Base-by-base conservation (phyloP, 495 filamentous ascomycete species). In the Opeltia flavorubescens region DNA sequence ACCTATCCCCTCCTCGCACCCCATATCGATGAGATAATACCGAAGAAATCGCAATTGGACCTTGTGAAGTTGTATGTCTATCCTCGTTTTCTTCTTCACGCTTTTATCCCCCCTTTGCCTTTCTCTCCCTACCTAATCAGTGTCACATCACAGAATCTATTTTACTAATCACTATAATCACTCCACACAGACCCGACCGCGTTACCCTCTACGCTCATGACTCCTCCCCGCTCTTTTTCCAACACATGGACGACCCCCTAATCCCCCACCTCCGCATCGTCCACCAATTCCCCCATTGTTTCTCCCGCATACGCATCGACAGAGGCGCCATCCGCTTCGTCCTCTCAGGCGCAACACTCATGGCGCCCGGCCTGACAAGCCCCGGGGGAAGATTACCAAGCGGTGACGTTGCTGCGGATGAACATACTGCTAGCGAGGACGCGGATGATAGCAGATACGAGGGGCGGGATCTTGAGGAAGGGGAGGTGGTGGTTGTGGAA, bases 281-380 rank as follows among this genome's bases (percentile, higher is more conserved):
- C 24, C 86, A 89, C 64, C 66, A 74, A 44, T 72, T 66, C 51
- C 71, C 71, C 1, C 51, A 61, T 43, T 68, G 65, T 30, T 54
- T 74, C 29, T 63, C 67, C 5, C 69, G 62, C n/a, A 63, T 75
- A 48, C 68, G 70, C 27, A 88, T 94, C 57, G 89, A 96, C 63
- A 80, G 91, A 42, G 91, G 91, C 44, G 91, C 93, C 0, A 95
- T 96, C 62, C 86, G 93, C 48, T 98, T 98, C 66, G 89, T 98
- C 25, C 74, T 98, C 1, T 80, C 77, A 2, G 91, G 91, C 20
- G 91, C 91, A 0, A 82, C 89, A 45, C 78, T 98, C 35, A 98
- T 98, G 91, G 88, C 84, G 11, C 91, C 91, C 0, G 91, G 91
- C 0, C 59, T 96, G 49, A 98, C 91, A 6, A 82, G 76, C 7